A percentile compares a stretch with the other conserved stretches of the same genome.
phyloP scores from a whole-genome alignment of 129 eudicot genomes.

The Silybum marianum region DNA sequence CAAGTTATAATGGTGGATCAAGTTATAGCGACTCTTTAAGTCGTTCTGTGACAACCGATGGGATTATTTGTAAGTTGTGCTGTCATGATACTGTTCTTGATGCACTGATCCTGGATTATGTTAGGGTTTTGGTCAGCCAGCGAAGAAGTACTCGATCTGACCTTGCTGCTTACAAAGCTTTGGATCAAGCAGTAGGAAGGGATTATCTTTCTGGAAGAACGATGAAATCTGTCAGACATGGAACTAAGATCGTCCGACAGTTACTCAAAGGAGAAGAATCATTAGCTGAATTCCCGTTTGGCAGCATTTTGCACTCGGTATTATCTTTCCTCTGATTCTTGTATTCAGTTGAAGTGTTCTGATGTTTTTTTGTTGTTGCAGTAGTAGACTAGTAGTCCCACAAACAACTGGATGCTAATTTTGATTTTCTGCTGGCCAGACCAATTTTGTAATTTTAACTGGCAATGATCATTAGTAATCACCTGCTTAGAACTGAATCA shows the following conservation, averaged over 20 bases:
- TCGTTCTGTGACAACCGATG: conserved; percentile 58
- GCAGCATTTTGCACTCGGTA: conserved; percentile 90
- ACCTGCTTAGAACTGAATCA: conserved; percentile 8
- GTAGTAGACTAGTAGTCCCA: background rate
- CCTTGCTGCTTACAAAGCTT: conserved; percentile 61
- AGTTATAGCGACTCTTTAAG: conserved; percentile 57
- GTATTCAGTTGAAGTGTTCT: background rate
- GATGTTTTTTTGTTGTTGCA: background rate
- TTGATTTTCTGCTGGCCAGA: background rate
- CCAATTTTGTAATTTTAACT: background rate
- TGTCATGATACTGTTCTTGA: conserved; percentile 76
- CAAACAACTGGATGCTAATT: conserved; percentile 12
- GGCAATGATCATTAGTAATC: background rate
- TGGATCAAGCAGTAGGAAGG: conserved; percentile 59
- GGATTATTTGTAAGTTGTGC: conserved; percentile 75
- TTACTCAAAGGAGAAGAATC: conserved; percentile 80
- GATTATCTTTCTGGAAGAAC: conserved; percentile 39
- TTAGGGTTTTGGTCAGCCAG: conserved; percentile 71
- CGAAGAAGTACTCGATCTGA: conserved; percentile 70
- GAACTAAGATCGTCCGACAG: conserved; percentile 34
- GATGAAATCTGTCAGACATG: conserved; percentile 34
- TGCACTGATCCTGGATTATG: conserved; percentile 79
- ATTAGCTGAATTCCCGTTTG: conserved; percentile 85
- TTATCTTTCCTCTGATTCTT: conserved; percentile 17
- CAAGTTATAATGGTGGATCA: conserved; percentile 40